These are phyloP conservation scores for Mycena citricolor DNA, from an alignment of 1,284 basidiomycete genomes.

Conservation along the genomic window DNA sequence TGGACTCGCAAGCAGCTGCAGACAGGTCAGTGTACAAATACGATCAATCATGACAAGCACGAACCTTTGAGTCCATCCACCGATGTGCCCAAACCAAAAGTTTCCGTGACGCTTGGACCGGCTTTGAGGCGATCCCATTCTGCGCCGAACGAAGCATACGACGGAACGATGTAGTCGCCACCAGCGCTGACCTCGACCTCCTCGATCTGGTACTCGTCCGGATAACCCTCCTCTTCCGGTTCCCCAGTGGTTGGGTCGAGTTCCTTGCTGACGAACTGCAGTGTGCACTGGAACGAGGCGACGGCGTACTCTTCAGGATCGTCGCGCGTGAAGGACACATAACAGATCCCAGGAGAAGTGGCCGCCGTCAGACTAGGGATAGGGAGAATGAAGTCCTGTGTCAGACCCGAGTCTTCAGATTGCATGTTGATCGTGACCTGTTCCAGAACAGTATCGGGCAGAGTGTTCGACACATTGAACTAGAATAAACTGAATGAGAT, in stretches of 20 bases:
- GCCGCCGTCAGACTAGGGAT: conserved; percentile 67
- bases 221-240: conserved; percentile 97
- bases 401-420: conserved; percentile 75
- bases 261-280: conserved; percentile 97
- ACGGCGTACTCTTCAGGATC: conserved; percentile 75
- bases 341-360: conserved; percentile 80
- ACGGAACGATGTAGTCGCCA: conserved; percentile 93
- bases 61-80: conserved; percentile 92
- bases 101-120: conserved; percentile 83
- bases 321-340: conserved; percentile 92
- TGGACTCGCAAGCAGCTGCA: conserved; percentile 87
- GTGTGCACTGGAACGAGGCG: conserved; percentile 88
- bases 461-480: conserved; percentile 99
- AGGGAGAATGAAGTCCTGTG: conserved; percentile 96
- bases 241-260: conserved; percentile 95
- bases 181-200: conserved; percentile 91
- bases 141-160: conserved; percentile 85
- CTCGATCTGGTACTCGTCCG: conserved; percentile 97
- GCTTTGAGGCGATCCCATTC: conserved; percentile 93
- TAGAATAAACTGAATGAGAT: conserved; percentile 33
- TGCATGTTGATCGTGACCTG: conserved; percentile 95
- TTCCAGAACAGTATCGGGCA: conserved; percentile 96
- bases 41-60: conserved; percentile 30
- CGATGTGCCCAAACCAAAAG: conserved; percentile 83
- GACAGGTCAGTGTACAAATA: conserved; percentile 4